Conservation (phyloP, 257 asterid species). For the Gentiana straminea region DNA sequence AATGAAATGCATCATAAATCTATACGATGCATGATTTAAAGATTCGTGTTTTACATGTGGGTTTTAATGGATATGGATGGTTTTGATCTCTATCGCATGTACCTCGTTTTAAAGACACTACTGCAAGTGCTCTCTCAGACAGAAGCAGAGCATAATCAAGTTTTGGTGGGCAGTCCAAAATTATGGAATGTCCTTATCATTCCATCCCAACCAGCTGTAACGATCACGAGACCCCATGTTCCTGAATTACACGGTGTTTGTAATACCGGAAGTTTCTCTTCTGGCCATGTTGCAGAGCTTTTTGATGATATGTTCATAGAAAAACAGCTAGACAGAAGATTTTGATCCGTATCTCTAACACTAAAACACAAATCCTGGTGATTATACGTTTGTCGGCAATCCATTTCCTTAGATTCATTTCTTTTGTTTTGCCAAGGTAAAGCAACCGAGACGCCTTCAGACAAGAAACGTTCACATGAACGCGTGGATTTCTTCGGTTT, state of each 20-base stretch:
- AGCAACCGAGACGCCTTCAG: slow-evolving; percentile 42
- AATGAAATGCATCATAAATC: too few relatives aligned
- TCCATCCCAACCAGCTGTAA: slow-evolving; percentile 58
- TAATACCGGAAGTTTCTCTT: slow-evolving; percentile 60
- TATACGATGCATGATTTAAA: too few relatives aligned
- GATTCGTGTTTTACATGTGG: too few relatives aligned
- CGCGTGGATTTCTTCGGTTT: slow-evolving; percentile 40
- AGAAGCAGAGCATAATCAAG: not conserved
- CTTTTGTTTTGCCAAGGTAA: slow-evolving; percentile 45
- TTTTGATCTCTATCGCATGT: too few relatives aligned
- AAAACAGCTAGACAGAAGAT: slow-evolving; percentile 64
- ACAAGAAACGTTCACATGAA: slow-evolving; percentile 60
- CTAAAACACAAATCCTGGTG: slow-evolving; percentile 11
- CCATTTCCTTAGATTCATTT: not conserved
- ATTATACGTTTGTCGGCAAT: not conserved
- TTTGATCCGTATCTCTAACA: slow-evolving; percentile 36
- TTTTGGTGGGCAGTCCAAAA: slow-evolving; percentile 52
- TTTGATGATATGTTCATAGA: slow-evolving; percentile 42
- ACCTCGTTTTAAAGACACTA: too few relatives aligned
- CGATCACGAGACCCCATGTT: slow-evolving; percentile 65
- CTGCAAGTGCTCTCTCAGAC: too few relatives aligned
- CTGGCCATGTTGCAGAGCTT: slow-evolving; percentile 69
- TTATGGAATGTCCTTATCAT: slow-evolving; percentile 72
- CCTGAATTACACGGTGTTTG: slow-evolving; percentile 16
- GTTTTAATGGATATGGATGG: too few relatives aligned